Percentiles rank a stretch among this genome's conserved stretches.
Evolutionary conservation across 2,329 filamentous ascomycete genomes (phyloP).

Genomic region (Trichoderma citrinoviride): DNA sequence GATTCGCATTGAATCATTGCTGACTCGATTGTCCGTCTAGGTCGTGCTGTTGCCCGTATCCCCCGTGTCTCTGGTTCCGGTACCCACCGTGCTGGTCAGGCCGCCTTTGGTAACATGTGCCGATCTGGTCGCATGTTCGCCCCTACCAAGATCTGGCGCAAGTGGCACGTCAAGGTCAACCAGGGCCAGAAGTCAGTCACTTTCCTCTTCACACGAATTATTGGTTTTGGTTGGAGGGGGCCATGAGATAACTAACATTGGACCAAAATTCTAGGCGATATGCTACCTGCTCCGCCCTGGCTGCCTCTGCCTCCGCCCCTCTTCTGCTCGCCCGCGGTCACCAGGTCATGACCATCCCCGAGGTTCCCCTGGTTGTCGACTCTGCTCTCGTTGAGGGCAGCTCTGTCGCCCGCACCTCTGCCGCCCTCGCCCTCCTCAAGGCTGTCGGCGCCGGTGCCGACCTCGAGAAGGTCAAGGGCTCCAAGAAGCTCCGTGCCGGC

Average conservation of each 20-base stretch:
- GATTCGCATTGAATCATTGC: neutral
- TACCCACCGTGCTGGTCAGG: slow-evolving; percentile 99
- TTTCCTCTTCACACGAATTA: neutral
- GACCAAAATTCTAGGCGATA: slow-evolving; percentile 68
- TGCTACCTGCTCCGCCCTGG: slow-evolving; percentile 94
- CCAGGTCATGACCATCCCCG: slow-evolving; percentile 85
- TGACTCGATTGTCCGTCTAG: slow-evolving; percentile 45
- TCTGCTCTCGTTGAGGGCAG: slow-evolving; percentile 80
- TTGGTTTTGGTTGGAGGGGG: neutral
- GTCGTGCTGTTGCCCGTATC: slow-evolving; percentile 99
- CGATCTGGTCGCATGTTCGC: slow-evolving; percentile 99
- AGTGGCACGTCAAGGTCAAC: slow-evolving; percentile 99
- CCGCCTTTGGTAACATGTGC: slow-evolving; percentile 99
- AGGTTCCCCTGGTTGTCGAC: slow-evolving; percentile 96
- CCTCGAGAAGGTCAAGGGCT: slow-evolving; percentile 91
- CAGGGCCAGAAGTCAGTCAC: slow-evolving; percentile 84
- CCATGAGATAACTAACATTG: slow-evolving; percentile 26
- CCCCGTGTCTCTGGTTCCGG: slow-evolving; percentile 99
- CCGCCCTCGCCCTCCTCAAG: slow-evolving; percentile 82
- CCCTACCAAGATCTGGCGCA: slow-evolving; percentile 99
- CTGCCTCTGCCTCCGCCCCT: slow-evolving; percentile 90
- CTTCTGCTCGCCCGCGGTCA: slow-evolving; percentile 97
- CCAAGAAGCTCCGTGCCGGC: slow-evolving; percentile 94
- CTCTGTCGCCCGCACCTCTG: slow-evolving; percentile 82
- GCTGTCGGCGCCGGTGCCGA: slow-evolving; percentile 87